Evolutionary conservation across 805 yeast species (phyloP), one percentile per base, ranked within the genome.

Genomic region (Kurtzmaniella cleridarum): DNA sequence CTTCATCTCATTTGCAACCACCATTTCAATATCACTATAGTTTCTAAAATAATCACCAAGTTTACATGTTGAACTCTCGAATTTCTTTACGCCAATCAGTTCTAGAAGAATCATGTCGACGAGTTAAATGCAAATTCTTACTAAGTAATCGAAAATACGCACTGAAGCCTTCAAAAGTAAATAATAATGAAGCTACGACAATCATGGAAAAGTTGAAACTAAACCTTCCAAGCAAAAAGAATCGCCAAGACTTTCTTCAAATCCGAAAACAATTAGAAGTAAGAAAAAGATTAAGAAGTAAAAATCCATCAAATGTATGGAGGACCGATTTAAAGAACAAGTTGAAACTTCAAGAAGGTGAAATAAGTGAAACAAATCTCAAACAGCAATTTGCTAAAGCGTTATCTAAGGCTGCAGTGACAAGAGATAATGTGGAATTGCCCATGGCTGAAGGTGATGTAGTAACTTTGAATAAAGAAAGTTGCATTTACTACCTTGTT

Each of bases 391-490:
- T 20, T 20, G 5, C 24, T 20, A 5, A 5, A 8, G 24, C 24
- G 8, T 8, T 20, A 5, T 20, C 24, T 5, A 20, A 5, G 24
- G 24, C 24, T 20, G 24, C 8, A 20, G 24, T 20, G 8, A 5
- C 24, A 20, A 20, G 24, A 20, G 24, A 20, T 8, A 20, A 20
- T 20, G 24, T 8, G 8, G 24, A 20, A 20, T 20, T 20, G 8
- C 24, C 24, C 5, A 20, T 78, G 12, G 46, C 62, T 6, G 61
- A 78, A 3, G 90, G 91, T 34, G 90, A 84, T 55, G 60, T 81
- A 34, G 88, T 81, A 3, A 73, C 78, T 13, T 52, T 81, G 13
- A 60, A 64, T 11, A 57, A 62, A 1, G 65, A 71, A 36, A 67
- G 66, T 29, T 60, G 71, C 3, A 71, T 69, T 36, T 59, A 81